Conservation (phyloP, 2,329 filamentous ascomycete genomes). For the Alternaria alternata region DNA sequence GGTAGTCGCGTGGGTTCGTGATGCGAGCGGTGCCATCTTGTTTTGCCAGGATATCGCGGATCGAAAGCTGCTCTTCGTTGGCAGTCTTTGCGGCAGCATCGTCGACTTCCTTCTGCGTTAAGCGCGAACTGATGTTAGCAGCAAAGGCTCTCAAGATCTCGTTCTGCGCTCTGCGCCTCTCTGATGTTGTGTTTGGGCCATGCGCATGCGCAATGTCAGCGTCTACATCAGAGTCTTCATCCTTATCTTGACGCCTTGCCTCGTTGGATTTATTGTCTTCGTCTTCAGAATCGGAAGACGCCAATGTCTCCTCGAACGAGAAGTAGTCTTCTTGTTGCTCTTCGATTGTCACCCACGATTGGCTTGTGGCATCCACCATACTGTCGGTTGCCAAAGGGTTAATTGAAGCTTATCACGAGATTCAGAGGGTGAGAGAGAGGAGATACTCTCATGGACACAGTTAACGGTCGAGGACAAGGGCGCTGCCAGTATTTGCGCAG, state of each 20-base stretch:
- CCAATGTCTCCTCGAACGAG: constrained; percentile 18
- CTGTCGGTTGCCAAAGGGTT: not conserved
- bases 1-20: constrained; percentile 84
- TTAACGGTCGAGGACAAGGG: constrained; percentile 13
- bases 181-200: constrained; percentile 36
- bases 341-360: constrained; percentile 29
- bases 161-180: constrained; percentile 54
- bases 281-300: constrained; percentile 9
- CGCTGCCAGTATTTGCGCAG: constrained; percentile 19
- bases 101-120: constrained; percentile 53
- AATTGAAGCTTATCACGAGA: not conserved
- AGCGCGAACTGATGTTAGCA: constrained; percentile 53
- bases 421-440: not conserved
- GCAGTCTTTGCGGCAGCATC: constrained; percentile 41
- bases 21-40: constrained; percentile 68
- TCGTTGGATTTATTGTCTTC: constrained; percentile 3
- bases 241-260: not conserved
- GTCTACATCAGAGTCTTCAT: constrained; percentile 38
- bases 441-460: not conserved
- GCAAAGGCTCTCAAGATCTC: constrained; percentile 54
- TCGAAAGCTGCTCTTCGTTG: constrained; percentile 61
- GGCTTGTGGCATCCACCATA: constrained; percentile 8
- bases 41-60: constrained; percentile 62
- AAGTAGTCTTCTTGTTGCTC: constrained; percentile 30
- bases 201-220: constrained; percentile 30